A percentile compares a stretch with the other conserved stretches of the same genome.
phyloP scores from a whole-genome alignment of 2,329 filamentous ascomycete species.

The Akanthomyces dipterigenus region DNA sequence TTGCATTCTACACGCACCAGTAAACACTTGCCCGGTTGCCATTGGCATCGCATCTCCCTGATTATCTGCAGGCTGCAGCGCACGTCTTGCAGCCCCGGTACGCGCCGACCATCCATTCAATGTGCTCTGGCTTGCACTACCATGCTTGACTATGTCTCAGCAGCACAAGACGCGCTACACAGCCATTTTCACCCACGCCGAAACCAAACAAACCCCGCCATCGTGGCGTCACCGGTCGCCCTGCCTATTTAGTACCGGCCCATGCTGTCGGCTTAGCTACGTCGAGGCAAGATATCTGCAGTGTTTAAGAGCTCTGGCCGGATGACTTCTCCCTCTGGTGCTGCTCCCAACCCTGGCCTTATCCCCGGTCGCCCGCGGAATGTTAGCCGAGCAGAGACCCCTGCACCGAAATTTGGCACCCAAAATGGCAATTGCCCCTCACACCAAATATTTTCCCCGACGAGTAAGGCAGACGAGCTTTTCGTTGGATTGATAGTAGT shows the following conservation, averaged over 20 bases:
- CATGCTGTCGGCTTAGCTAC: too few species aligned
- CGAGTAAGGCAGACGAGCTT: background rate
- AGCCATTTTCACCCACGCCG: background rate
- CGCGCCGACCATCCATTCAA: too few species aligned
- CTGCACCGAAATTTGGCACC: conserved; percentile 2
- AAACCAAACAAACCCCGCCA: background rate
- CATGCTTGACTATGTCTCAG: too few species aligned
- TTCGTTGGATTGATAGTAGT: too few species aligned
- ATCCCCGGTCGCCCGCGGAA: background rate
- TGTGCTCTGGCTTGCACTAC: too few species aligned
- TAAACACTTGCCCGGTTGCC: too few species aligned
- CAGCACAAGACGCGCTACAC: too few species aligned
- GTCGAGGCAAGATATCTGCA: background rate
- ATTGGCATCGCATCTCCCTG: too few species aligned
- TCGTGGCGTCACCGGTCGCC: background rate
- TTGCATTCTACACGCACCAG: too few species aligned
- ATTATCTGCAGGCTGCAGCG: too few species aligned
- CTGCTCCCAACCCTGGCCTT: background rate
- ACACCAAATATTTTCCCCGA: background rate
- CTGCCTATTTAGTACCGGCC: background rate
- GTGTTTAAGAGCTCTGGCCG: background rate
- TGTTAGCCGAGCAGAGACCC: background rate
- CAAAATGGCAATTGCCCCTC: conserved; percentile 5
- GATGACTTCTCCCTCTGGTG: background rate
- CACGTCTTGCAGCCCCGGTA: too few species aligned